Evolutionary conservation across 495 filamentous ascomycete genomes (phyloP), one percentile per base, ranked within the genome.

Genomic region (Thermothielavioides terrestris): DNA sequence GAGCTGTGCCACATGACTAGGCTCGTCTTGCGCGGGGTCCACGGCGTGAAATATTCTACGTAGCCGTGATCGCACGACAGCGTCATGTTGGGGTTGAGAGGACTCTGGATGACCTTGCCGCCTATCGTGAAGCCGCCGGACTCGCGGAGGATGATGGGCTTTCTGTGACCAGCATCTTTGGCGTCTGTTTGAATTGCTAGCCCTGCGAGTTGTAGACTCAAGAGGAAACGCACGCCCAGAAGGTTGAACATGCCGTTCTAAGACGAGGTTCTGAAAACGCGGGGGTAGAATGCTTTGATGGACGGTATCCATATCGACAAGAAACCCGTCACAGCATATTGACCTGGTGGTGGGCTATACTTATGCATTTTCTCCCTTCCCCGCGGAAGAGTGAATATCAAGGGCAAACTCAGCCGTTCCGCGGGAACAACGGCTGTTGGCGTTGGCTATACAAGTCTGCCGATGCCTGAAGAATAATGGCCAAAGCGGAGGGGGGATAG

Each of bases 1-100:
- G 71, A 70, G 53, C 64, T 69, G 53, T 76, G 72, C 72, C 72
- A 76, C 66, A 76, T 69, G 23, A 74, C 65, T 17, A 76, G 55
- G 38, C 60, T 64, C 6, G 71, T 72, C 35, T 55, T 59, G n/a
- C 71, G 66, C 14, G 68, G 68, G 14, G 39, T 59, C 68, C 63
- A 72, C 0, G 72, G 72, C 31, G 68, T 63, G 55, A 76, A 76
- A 55, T 76, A 76, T 54, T 76, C 72, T 43, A 76, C 57, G 53
- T 74, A 76, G 15, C 73, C 73, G 53, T 74, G 71, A 26, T 76
- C 71, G 53, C 71, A 76, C 2, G 65, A 66, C 10, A 74, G 62
- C 0, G 71, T 73, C 42, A 52, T 42, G 39, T 60, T 66, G 1
- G 60, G 58, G 43, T 59, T 59, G 2, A 23, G 34, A 5, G 68